A percentile compares a stretch with the other conserved stretches of the same genome.
Conservation (phyloP, 2,329 filamentous ascomycete genomes). For the Madurella mycetomatis region DNA sequence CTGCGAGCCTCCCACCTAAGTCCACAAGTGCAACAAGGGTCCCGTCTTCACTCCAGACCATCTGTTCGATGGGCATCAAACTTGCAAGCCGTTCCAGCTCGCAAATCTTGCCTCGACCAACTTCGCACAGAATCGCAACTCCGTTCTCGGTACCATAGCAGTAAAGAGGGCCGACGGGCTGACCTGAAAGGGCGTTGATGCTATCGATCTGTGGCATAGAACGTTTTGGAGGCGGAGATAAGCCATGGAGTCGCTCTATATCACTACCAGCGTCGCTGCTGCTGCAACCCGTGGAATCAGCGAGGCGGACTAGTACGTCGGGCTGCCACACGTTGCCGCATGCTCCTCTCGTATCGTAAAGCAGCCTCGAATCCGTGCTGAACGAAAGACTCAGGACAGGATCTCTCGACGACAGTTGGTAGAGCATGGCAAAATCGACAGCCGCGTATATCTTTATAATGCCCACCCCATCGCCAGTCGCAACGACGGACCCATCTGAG, state of each 20-base stretch:
- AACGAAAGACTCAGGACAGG: slow-evolving; percentile 17
- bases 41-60: slow-evolving; percentile 10
- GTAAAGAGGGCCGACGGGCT: slow-evolving; percentile 6
- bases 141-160: slow-evolving; percentile 13
- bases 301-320: slow-evolving; percentile 18
- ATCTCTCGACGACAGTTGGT: slow-evolving; percentile 29
- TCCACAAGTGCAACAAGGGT: background rate
- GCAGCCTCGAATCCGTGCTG: slow-evolving; percentile 20
- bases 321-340: slow-evolving; percentile 28
- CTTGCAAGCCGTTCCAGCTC: background rate
- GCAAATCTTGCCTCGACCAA: slow-evolving; percentile 1
- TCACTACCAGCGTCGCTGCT: background rate
- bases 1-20: background rate
- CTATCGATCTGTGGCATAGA: background rate
- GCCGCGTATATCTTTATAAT: slow-evolving; percentile 27
- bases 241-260: background rate
- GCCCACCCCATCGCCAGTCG: slow-evolving; percentile 28
- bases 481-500: slow-evolving; percentile 28
- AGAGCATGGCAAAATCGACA: slow-evolving; percentile 25
- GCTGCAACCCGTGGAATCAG: slow-evolving; percentile 10
- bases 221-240: background rate
- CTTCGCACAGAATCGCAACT: slow-evolving; percentile 4
- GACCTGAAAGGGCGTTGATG: slow-evolving; percentile 1
- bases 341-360: slow-evolving; percentile 22
- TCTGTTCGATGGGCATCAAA: slow-evolving; percentile 4